Conservation (phyloP, 2,329 filamentous ascomycete species). For the Teratosphaeria gauchensis region DNA sequence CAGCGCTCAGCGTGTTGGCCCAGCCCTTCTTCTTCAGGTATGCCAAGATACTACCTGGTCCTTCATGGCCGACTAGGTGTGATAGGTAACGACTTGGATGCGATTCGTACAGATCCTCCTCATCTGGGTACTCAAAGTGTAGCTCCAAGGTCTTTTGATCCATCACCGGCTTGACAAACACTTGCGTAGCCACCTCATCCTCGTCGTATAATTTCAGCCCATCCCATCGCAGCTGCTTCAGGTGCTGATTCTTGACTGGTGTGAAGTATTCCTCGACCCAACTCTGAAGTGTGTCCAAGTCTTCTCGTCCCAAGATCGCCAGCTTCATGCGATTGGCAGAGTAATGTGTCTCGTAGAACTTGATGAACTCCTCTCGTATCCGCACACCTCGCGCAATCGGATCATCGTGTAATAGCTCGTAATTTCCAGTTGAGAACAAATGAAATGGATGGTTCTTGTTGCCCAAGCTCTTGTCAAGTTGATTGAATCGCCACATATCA, state of each 20-base stretch:
- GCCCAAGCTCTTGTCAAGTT: conserved; percentile 79
- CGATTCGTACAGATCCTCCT: conserved; percentile 67
- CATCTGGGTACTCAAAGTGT: conserved; percentile 75
- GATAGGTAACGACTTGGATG: conserved; percentile 79
- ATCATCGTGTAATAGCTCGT: conserved; percentile 73
- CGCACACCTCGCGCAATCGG: conserved; percentile 72
- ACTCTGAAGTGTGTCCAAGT: conserved; percentile 67
- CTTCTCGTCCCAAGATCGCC: conserved; percentile 72
- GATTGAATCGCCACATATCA: conserved; percentile 77
- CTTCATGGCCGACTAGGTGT: conserved; percentile 85
- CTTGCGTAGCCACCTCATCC: conserved; percentile 57
- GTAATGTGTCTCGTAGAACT: conserved; percentile 82
- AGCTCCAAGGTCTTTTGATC: conserved; percentile 72
- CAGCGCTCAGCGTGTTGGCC: conserved; percentile 74
- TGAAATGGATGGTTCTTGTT: conserved; percentile 82
- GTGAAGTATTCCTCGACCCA: conserved; percentile 83
- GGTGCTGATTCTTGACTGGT: conserved; percentile 68
- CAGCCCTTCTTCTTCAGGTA: conserved; percentile 86
- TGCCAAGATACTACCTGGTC: conserved; percentile 81
- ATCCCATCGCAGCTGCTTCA: conserved; percentile 60
- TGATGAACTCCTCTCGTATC: conserved; percentile 82
- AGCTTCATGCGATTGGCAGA: conserved; percentile 92
- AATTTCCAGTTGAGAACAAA: conserved; percentile 84
- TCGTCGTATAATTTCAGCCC: conserved; percentile 49
- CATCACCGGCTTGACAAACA: conserved; percentile 87